phyloP scores from a whole-genome alignment of 495 filamentous ascomycete genomes.

The Penicilliopsis zonata region DNA sequence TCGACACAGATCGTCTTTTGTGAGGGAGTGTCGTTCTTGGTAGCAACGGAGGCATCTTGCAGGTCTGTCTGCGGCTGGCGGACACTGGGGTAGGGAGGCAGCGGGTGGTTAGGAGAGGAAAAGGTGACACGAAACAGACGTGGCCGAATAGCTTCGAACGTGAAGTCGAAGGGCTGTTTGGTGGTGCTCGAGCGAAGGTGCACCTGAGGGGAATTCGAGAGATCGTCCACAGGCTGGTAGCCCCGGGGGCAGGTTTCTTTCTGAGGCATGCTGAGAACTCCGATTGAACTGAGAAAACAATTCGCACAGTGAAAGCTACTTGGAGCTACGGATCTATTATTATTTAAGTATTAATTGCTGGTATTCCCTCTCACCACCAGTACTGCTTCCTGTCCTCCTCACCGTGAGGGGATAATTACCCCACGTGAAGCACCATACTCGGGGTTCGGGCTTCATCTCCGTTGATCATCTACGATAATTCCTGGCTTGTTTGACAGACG shows the following conservation, averaged over 20 bases:
- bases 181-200: conserved; percentile 28
- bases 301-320: conserved; percentile 3
- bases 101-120: conserved; percentile 40
- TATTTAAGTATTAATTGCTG: conserved; percentile 20
- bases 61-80: conserved; percentile 28
- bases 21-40: conserved; percentile 9
- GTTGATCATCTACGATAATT: conserved; percentile 8
- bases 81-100: conserved; percentile 49
- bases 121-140: conserved; percentile 57
- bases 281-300: conserved; percentile 7
- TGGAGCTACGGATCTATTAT: too few species aligned
- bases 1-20: conserved; percentile 33
- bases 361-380: conserved; percentile 1
- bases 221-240: conserved; percentile 19
- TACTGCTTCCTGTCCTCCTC: too few species aligned
- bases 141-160: conserved; percentile 44
- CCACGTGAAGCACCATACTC: conserved; percentile 7
- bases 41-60: conserved; percentile 11
- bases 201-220: conserved; percentile 16
- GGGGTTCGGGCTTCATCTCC: conserved; percentile 22
- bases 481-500: too few species aligned
- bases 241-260: conserved; percentile 35
- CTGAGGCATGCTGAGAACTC: conserved; percentile 37
- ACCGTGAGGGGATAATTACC: conserved; percentile 1
- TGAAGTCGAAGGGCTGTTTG: conserved; percentile 30